Evolutionary conservation across 805 yeast species (phyloP).

Genomic region (Ogataea salicorniae): DNA sequence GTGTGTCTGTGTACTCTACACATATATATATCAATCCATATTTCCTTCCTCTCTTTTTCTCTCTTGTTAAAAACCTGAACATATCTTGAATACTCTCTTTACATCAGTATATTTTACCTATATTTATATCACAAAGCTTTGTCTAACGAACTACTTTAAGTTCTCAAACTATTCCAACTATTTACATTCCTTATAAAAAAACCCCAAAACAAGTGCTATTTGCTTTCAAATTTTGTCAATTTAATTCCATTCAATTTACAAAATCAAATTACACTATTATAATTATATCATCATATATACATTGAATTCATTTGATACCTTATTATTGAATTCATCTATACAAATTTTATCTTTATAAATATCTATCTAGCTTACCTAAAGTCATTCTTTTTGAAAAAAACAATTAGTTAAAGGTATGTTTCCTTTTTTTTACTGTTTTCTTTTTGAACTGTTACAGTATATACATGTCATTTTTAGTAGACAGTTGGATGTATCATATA

Average conservation of each 20-base stretch:
- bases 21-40: too few species aligned
- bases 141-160: neutral
- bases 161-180: constrained; percentile 18
- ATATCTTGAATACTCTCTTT: neutral
- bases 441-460: too few species aligned
- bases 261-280: neutral
- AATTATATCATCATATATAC: neutral
- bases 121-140: neutral
- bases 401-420: too few species aligned
- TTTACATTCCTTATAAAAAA: constrained; percentile 22
- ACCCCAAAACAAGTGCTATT: too few species aligned
- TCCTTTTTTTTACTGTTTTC: too few species aligned
- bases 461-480: too few species aligned
- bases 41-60: neutral
- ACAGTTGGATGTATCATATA: too few species aligned
- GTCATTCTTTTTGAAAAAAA: too few species aligned
- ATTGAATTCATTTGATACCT: neutral
- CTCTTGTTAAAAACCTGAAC: neutral
- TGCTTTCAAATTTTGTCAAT: neutral
- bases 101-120: neutral
- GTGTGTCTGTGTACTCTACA: too few species aligned
- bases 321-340: neutral
- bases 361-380: too few species aligned
- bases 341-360: too few species aligned
- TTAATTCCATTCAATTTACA: neutral